Evolutionary conservation across 2,329 filamentous ascomycete genomes (phyloP).

Genomic region (Nothomitra cinnamomea): DNA sequence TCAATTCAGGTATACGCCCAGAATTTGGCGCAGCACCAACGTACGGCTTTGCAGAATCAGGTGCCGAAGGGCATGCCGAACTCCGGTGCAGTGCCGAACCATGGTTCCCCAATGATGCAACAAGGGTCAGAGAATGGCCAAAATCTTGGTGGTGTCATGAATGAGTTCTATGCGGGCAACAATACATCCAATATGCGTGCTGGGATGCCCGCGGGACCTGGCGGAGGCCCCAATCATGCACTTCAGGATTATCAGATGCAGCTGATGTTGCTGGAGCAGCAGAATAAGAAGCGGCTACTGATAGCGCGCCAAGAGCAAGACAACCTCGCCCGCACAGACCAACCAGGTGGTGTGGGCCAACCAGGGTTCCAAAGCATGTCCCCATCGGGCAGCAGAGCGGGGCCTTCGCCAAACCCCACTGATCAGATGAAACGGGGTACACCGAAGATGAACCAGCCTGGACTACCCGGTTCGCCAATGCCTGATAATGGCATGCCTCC

Average conservation of each 20-base stretch:
- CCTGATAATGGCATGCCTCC: constrained; percentile 37
- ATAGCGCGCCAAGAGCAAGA: constrained; percentile 53
- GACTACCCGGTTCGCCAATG: constrained; percentile 38
- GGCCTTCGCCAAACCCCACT: constrained; percentile 41
- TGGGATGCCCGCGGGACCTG: constrained; percentile 20
- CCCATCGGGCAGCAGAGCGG: constrained; percentile 36
- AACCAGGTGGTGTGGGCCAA: constrained; percentile 25
- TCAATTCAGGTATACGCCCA: constrained; percentile 77
- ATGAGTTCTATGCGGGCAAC: constrained; percentile 15
- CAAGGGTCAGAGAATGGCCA: constrained; percentile 33
- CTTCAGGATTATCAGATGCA: constrained; percentile 56
- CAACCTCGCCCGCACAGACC: constrained; percentile 35
- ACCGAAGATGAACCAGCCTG: constrained; percentile 39
- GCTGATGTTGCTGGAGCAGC: constrained; percentile 49
- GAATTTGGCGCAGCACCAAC: constrained; percentile 68
- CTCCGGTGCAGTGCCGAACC: constrained; percentile 48
- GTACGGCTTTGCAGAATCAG: constrained; percentile 63
- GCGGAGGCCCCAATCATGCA: constrained; percentile 37
- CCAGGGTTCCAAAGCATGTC: constrained; percentile 35
- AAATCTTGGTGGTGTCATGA: constrained; percentile 16
- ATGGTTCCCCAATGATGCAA: constrained; percentile 70
- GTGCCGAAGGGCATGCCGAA: constrained; percentile 56
- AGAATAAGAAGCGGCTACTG: constrained; percentile 49
- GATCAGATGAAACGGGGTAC: constrained; percentile 47
- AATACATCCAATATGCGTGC: constrained; percentile 13